These are phyloP conservation scores for Detonula confervacea DNA, from an alignment of 352 stramenopile genomes.

Conservation along the genomic window DNA sequence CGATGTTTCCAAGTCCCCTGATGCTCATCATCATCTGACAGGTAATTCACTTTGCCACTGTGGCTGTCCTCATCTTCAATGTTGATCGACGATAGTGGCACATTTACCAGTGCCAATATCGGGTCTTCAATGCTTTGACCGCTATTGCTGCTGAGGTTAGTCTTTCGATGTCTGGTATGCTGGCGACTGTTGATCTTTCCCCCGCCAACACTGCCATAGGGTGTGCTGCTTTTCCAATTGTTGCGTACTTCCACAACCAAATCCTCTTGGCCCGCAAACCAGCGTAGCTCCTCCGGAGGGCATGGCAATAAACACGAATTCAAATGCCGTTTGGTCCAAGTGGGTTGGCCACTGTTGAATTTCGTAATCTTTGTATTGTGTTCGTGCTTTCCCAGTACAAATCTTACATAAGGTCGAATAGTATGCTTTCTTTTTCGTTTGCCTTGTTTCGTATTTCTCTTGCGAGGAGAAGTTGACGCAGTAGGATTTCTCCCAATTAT, in stretches of 20 bases:
- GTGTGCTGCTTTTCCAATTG: not conserved
- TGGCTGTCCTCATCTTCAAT: slow-evolving; percentile 36
- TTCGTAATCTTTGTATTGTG: slow-evolving; percentile 34
- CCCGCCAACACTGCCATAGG: not conserved
- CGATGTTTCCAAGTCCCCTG: slow-evolving; percentile 8
- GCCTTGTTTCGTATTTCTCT: no score
- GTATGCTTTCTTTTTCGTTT: slow-evolving; percentile 21
- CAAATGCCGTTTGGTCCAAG: slow-evolving; percentile 32
- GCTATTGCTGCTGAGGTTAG: not conserved
- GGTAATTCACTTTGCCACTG: not conserved
- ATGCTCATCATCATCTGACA: not conserved
- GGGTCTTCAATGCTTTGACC: slow-evolving; percentile 13
- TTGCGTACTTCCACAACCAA: slow-evolving; percentile 48
- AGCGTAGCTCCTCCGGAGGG: slow-evolving; percentile 38
- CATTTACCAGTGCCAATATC: slow-evolving; percentile 40
- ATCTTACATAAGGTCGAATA: slow-evolving; percentile 47
- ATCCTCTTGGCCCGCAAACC: slow-evolving; percentile 52
- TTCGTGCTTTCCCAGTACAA: slow-evolving; percentile 44
- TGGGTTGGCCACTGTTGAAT: slow-evolving; percentile 34
- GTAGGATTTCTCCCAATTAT: no score
- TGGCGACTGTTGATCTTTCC: not conserved
- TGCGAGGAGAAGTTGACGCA: no score
- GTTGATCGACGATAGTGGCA: slow-evolving; percentile 45
- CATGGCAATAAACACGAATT: slow-evolving; percentile 53
- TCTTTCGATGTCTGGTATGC: not conserved